A percentile compares a stretch with the other conserved stretches of the same genome.
Conservation (phyloP, 1,284 basidiomycete genomes). For the Trichosporon sp. region DNA sequence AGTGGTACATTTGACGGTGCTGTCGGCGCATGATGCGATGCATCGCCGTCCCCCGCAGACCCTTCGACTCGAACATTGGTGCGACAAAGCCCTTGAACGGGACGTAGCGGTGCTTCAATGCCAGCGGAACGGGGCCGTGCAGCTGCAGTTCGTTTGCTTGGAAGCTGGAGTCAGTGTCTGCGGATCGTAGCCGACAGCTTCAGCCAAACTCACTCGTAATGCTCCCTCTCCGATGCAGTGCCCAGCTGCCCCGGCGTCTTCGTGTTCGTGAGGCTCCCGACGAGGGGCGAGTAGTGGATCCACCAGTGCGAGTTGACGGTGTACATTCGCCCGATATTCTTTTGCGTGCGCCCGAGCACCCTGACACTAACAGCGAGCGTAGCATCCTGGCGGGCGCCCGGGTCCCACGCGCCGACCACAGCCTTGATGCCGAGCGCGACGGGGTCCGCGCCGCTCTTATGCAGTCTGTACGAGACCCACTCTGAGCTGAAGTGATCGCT, state of each 20-base stretch:
- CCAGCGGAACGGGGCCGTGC: conserved; percentile 52
- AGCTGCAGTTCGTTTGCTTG: conserved; percentile 55
- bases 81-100: conserved; percentile 53
- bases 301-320: conserved; percentile 51
- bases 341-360: conserved; percentile 48
- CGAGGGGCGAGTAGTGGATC: conserved; percentile 45
- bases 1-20: conserved; percentile 53
- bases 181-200: too few species aligned
- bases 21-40: conserved; percentile 53
- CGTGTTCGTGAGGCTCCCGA: conserved; percentile 39
- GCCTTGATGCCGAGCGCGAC: conserved; percentile 29
- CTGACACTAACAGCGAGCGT: conserved; percentile 37
- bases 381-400: conserved; percentile 8
- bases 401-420: background rate
- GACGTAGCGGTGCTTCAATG: conserved; percentile 54
- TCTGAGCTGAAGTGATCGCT: conserved; percentile 22
- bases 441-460: conserved; percentile 48
- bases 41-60: conserved; percentile 50
- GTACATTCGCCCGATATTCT: conserved; percentile 50
- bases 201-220: background rate
- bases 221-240: conserved; percentile 24
- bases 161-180: conserved; percentile 42
- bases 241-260: conserved; percentile 22
- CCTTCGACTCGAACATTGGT: conserved; percentile 51
- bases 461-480: conserved; percentile 34